Conservation (phyloP, 106 monocot genomes). For the Dendrobium catenatum region DNA sequence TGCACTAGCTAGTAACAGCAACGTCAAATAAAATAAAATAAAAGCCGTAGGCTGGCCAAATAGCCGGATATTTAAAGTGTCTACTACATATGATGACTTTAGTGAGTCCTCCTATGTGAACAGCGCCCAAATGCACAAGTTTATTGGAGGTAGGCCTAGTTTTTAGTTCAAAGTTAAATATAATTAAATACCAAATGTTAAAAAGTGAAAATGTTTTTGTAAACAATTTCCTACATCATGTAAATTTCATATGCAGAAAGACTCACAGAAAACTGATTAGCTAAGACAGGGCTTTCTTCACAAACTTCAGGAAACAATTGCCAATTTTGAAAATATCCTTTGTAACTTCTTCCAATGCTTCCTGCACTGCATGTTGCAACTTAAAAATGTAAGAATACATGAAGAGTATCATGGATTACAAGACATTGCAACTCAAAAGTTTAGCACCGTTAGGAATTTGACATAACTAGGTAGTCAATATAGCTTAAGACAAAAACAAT, state of each 20-base stretch:
- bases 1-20: no score
- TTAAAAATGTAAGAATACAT: not conserved
- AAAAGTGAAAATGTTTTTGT: not conserved
- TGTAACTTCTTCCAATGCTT: slow-evolving; percentile 91
- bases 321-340: slow-evolving; percentile 73
- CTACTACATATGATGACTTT: no score
- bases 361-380: slow-evolving; percentile 45
- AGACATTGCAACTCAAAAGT: not conserved
- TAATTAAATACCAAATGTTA: not conserved
- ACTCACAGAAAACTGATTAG: slow-evolving; percentile 91
- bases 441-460: not conserved
- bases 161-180: not conserved
- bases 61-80: no score
- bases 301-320: slow-evolving; percentile 68
- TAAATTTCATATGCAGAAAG: not conserved
- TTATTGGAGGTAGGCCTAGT: no score
- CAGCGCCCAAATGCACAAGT: no score
- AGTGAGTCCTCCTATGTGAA: no score
- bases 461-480: not conserved
- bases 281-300: slow-evolving; percentile 69
- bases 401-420: no score
- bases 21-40: no score
- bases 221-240: not conserved
- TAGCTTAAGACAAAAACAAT: not conserved
- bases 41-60: no score